Evolutionary conservation across 768 basidiomycete species (phyloP).

Genomic region (Erythrobasidium yunnanense): DNA sequence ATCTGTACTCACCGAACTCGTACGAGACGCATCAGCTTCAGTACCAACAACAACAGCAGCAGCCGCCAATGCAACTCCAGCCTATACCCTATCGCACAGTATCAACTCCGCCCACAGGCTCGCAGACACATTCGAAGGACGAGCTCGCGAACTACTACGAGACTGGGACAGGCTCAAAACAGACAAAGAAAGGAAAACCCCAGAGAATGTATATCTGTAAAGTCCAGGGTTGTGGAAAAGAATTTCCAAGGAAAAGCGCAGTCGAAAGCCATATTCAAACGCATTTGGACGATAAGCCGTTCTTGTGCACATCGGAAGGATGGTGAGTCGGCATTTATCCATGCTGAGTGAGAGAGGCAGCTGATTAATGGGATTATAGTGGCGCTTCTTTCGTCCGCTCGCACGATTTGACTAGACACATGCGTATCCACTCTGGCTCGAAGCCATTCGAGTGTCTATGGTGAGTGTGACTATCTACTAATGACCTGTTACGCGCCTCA

Average conservation of each 20-base stretch:
- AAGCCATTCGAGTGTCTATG: constrained; percentile 46
- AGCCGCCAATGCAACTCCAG: too few species aligned
- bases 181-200: constrained; percentile 26
- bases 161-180: not conserved
- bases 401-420: constrained; percentile 45
- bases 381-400: constrained; percentile 45
- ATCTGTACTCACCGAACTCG: not conserved
- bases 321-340: constrained; percentile 41
- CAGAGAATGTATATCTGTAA: constrained; percentile 38
- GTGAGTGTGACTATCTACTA: constrained; percentile 36
- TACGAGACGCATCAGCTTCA: not conserved
- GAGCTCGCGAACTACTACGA: constrained; percentile 13
- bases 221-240: constrained; percentile 38
- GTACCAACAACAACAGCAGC: not conserved
- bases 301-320: constrained; percentile 41
- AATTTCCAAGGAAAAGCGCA: constrained; percentile 41
- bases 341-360: not conserved
- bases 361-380: constrained; percentile 28
- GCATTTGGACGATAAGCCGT: constrained; percentile 46
- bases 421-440: constrained; percentile 43
- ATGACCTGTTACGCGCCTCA: not conserved
- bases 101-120: too few species aligned
- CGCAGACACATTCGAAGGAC: constrained; percentile 6
- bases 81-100: too few species aligned
- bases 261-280: constrained; percentile 46